Base-by-base conservation (phyloP, 2,329 filamentous ascomycete species). In the Elsinoe ampelina region DNA sequence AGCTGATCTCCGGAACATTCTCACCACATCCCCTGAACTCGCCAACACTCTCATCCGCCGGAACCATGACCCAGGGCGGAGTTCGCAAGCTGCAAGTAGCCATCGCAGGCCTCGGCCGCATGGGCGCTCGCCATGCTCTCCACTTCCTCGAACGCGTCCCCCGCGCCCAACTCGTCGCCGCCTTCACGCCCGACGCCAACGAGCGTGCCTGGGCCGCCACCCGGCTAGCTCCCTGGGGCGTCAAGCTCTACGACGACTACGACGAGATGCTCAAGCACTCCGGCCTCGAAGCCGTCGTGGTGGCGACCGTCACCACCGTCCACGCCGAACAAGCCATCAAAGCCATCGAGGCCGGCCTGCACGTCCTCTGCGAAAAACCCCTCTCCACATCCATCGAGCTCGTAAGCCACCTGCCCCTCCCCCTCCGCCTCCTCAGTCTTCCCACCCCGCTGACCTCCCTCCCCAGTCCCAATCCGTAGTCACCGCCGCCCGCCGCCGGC, bases 361-460 rank as follows among this genome's bases (percentile, higher is more conserved):
- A 83, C 62, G 79, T 82, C 0, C 67, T 83, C 13, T 82, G 79
- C 62, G 80, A 83, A 71, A 82, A 83, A 71, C 80, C 80, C 1
- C 64, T 82, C 32, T 78, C 75, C 42, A 85, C 81, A 0, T 79
- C 73, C 57, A 72, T 82, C 13, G 80, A 83, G 61, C 72, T 82
- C 52, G 81, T 83, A 69, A 64, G 77, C 70, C 22, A 22, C 19
- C 20, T 58, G 15, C 39, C 32, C 34, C 17, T 20, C 15, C 39
- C 47, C 41, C 41, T 35, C 39, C 39, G 7, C 26, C 35, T 50
- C 13, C 20, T 36, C 22, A n/a, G n/a, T n/a, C n/a, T n/a, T n/a
- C n/a, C n/a, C n/a, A n/a, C 13, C 12, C 20, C 10, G 42, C 58
- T 59, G 32, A 59, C 45, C 15, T n/a, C 12, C 19, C 43, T 42